Percentiles rank a stretch among this genome's conserved stretches.
phyloP scores from a whole-genome alignment of 768 basidiomycete species.

The Termitomyces sp. region DNA sequence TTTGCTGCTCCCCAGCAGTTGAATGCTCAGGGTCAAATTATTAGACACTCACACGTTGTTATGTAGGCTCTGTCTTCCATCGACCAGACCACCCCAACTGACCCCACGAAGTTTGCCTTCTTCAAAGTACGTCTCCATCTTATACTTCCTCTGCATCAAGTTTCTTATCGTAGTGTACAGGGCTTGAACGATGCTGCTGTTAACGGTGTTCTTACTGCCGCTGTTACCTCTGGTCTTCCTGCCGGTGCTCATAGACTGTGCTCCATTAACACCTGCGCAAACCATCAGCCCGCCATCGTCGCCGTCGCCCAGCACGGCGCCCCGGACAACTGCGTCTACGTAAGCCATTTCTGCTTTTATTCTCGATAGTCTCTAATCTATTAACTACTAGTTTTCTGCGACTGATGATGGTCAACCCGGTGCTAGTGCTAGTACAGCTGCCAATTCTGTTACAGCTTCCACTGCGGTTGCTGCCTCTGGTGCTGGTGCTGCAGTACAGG shows the following conservation, averaged over 20 bases:
- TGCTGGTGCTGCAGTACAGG: constrained; percentile 2
- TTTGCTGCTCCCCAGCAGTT: constrained; percentile 50
- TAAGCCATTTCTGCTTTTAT: constrained; percentile 16
- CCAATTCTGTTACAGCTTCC: constrained; percentile 8
- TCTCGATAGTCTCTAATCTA: background rate
- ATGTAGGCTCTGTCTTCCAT: constrained; percentile 38
- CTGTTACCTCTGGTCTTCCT: constrained; percentile 50
- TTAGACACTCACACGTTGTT: constrained; percentile 51
- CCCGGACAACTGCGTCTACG: constrained; percentile 57
- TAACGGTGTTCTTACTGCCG: constrained; percentile 43
- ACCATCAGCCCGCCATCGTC: constrained; percentile 55
- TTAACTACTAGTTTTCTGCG: constrained; percentile 26
- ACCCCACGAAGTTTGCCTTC: constrained; percentile 46
- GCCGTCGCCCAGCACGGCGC: constrained; percentile 57
- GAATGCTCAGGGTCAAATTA: constrained; percentile 37
- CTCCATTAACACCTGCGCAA: constrained; percentile 50
- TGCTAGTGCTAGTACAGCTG: constrained; percentile 8
- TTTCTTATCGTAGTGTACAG: constrained; percentile 35
- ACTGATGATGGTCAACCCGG: constrained; percentile 15
- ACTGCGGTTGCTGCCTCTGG: constrained; percentile 1
- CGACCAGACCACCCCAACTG: constrained; percentile 34
- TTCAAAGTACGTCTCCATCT: constrained; percentile 33
- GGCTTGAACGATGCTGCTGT: constrained; percentile 39
- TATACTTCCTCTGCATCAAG: background rate
- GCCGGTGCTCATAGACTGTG: constrained; percentile 54